Evolutionary conservation across 352 stramenopile genomes (phyloP), one percentile per base, ranked within the genome.

Genomic region (Globisporangium polare): DNA sequence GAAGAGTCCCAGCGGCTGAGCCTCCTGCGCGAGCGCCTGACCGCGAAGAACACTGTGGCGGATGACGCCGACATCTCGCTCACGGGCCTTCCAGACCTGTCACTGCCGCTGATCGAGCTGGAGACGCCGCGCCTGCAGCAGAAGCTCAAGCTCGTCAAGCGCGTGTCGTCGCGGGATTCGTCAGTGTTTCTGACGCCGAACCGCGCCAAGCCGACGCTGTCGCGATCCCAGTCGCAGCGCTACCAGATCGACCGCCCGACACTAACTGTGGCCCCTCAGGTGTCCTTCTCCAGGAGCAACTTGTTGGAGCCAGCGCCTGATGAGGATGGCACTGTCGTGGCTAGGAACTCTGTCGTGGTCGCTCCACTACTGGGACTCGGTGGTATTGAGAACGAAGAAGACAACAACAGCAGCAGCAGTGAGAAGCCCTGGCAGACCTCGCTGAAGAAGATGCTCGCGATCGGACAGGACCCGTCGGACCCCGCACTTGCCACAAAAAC

Each of bases 1-100:
- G 77, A 90, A 47, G 82, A 90, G 35, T 89, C 80, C 1, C 64
- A 78, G 17, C 78, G 73, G 2, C 66, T 90, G 10, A 78, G 65
- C 43, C 60, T 66, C 22, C 55, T 78, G n/a, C 77, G 69, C 18
- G 68, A 85, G 47, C 62, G 53, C 12, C 37, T 63, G 46, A 46
- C 54, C 3, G 10, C 49, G 12, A 67, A 53, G 29, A 54, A n/a
- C n/a, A 6, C 39, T 2, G 13, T 18, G 15, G 24, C 41, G 4
- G 55, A 65, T 18, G 75, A 88, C 24, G 75, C 39, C 5, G 80
- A 92, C n/a, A 75, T 88, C 10, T 85, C 69, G 1, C 67, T 90
- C 3, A 77, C 71, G 0, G 77, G 78, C 20, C 53, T 90, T 0
- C 83, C 78, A 0, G 77, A 92, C 55, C 65, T 92, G 29, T 78